A percentile compares a stretch with the other conserved stretches of the same genome.
phyloP scores from a whole-genome alignment of 345 rosid species.

The Eucalyptus curtisii region DNA sequence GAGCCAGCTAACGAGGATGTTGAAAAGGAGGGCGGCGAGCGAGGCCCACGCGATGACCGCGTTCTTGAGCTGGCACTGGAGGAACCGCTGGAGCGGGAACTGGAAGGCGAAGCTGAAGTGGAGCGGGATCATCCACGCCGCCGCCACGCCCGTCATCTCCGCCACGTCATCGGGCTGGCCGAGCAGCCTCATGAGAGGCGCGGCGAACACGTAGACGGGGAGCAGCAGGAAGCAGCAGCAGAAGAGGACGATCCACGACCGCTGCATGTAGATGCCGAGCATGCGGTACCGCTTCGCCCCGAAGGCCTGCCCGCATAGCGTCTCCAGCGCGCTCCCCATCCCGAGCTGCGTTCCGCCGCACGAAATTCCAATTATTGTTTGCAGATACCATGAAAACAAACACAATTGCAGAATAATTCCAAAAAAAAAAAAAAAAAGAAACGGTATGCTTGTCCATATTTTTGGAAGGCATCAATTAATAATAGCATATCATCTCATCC shows the following conservation, averaged over 20 bases:
- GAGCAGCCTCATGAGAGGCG: neutral
- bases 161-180: constrained; percentile 32
- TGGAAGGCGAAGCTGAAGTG: constrained; percentile 37
- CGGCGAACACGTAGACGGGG: neutral
- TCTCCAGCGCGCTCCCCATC: constrained; percentile 4
- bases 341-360: neutral
- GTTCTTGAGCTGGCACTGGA: constrained; percentile 31
- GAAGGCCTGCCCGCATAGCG: constrained; percentile 1
- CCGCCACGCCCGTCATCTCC: constrained; percentile 15
- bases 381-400: neutral
- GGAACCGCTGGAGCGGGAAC: constrained; percentile 26
- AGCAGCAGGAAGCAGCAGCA: neutral
- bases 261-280: neutral
- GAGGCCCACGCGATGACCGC: constrained; percentile 18
- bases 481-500: neutral
- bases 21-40: constrained; percentile 3
- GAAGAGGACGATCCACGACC: neutral
- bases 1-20: constrained; percentile 13
- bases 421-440: rapidly evolving
- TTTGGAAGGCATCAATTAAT: neutral
- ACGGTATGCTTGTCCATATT: neutral
- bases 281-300: constrained; percentile 2
- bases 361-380: neutral
- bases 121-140: constrained; percentile 20
- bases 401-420: neutral